Percentiles rank a stretch among this genome's conserved stretches.
These are phyloP conservation scores for Saturnispora bothae DNA, from an alignment of 805 yeast genomes.

Conservation along the genomic window DNA sequence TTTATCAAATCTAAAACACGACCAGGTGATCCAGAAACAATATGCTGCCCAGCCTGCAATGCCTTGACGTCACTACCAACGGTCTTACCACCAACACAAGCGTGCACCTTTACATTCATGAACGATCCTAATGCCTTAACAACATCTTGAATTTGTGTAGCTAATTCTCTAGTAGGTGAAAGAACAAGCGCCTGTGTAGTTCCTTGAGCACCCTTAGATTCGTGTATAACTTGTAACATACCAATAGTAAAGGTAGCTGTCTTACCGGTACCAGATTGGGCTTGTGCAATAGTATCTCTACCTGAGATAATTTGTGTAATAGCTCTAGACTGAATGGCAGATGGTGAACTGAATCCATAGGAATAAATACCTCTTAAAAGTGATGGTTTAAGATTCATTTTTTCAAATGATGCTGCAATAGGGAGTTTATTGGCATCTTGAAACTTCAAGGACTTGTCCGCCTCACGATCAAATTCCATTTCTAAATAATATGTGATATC, in stretches of 20 bases:
- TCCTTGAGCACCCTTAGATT: conserved; percentile 56
- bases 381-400: conserved; percentile 61
- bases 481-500: too few species aligned
- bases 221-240: conserved; percentile 75
- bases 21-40: conserved; percentile 97
- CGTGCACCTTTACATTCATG: conserved; percentile 77
- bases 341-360: conserved; percentile 92
- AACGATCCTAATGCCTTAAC: conserved; percentile 79
- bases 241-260: conserved; percentile 97
- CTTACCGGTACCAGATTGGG: conserved; percentile 99
- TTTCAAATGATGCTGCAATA: conserved; percentile 67
- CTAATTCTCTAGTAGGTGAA: conserved; percentile 95
- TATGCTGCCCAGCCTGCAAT: conserved; percentile 69
- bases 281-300: conserved; percentile 94
- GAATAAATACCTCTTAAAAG: conserved; percentile 72
- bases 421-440: conserved; percentile 27
- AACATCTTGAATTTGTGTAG: conserved; percentile 85
- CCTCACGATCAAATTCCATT: conserved; percentile 52
- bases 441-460: conserved; percentile 51
- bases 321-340: conserved; percentile 97
- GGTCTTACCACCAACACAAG: conserved; percentile 89
- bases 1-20: conserved; percentile 86
- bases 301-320: conserved; percentile 91
- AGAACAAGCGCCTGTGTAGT: conserved; percentile 83
- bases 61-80: conserved; percentile 72